These are phyloP conservation scores for Eimeria tenella DNA, from an alignment of 169 alveolate species.

Conservation along the genomic window DNA sequence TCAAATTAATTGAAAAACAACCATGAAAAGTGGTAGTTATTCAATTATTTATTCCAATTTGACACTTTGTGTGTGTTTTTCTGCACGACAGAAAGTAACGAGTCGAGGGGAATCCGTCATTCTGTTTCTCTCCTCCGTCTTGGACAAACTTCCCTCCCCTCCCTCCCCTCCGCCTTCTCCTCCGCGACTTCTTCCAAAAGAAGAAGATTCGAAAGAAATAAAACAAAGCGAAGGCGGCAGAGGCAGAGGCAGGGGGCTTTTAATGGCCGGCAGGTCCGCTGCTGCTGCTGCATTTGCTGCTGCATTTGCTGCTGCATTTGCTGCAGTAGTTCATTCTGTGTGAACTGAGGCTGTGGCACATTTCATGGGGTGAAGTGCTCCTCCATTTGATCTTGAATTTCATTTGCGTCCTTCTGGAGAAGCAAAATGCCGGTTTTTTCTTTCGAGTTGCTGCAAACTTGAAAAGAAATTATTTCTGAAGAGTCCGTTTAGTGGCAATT, in stretches of 20 bases:
- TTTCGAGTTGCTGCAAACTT: too few species aligned
- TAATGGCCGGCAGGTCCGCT: conserved; percentile 38
- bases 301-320: too few species aligned
- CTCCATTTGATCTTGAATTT: too few species aligned
- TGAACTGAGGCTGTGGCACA: too few species aligned
- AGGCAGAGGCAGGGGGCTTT: conserved; percentile 62
- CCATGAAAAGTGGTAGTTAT: neutral
- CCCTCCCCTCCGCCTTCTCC: neutral
- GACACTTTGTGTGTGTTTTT: neutral
- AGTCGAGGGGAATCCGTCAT: conserved; percentile 42
- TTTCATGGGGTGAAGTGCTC: too few species aligned
- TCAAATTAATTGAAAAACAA: neutral
- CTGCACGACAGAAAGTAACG: conserved; percentile 23
- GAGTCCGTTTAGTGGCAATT: too few species aligned
- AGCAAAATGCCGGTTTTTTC: too few species aligned
- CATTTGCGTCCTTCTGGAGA: too few species aligned
- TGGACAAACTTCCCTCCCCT: conserved; percentile 9
- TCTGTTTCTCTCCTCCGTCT: conserved; percentile 8
- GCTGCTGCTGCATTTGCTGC: neutral
- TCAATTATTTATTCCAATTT: neutral
- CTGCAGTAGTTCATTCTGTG: too few species aligned
- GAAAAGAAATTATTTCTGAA: too few species aligned
- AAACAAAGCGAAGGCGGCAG: neutral
- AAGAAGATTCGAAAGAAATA: neutral
- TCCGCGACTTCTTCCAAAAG: neutral